Conservation (phyloP, 345 rosid species). For the Combretum micranthum region DNA sequence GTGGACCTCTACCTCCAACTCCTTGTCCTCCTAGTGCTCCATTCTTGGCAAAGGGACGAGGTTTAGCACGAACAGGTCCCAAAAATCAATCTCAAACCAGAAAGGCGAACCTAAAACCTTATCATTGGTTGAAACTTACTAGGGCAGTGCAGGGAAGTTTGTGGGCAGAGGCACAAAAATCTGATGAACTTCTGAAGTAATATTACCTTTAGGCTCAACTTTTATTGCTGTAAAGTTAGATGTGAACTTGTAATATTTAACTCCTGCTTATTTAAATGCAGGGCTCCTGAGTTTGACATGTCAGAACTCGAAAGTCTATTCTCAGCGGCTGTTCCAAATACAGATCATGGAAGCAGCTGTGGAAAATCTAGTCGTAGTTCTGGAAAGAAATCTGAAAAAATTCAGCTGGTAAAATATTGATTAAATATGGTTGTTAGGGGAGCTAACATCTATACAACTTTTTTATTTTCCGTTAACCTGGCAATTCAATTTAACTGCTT, state of each 20-base stretch:
- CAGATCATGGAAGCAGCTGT: conserved; percentile 24
- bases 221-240: neutral
- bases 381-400: conserved; percentile 55
- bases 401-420: conserved; percentile 66
- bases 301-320: conserved; percentile 77
- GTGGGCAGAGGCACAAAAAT: conserved; percentile 80
- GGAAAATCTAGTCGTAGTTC: conserved; percentile 44
- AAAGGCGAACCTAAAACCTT: conserved; percentile 69
- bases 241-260: conserved; percentile 8
- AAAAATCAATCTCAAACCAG: conserved; percentile 45
- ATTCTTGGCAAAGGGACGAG: conserved; percentile 43
- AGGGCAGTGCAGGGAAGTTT: conserved; percentile 83
- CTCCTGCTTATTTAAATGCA: conserved; percentile 19
- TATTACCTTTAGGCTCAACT: too few species aligned
- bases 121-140: conserved; percentile 85
- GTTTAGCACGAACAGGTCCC: conserved; percentile 31
- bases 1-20: conserved; percentile 48
- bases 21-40: conserved; percentile 54
- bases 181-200: conserved; percentile 68
- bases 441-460: too few species aligned
- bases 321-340: conserved; percentile 48
- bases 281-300: conserved; percentile 78
- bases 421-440: too few species aligned
- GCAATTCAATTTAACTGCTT: too few species aligned
- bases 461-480: too few species aligned